These are phyloP conservation scores for Candida silvatica DNA, from an alignment of 805 yeast species.

Conservation along the genomic window DNA sequence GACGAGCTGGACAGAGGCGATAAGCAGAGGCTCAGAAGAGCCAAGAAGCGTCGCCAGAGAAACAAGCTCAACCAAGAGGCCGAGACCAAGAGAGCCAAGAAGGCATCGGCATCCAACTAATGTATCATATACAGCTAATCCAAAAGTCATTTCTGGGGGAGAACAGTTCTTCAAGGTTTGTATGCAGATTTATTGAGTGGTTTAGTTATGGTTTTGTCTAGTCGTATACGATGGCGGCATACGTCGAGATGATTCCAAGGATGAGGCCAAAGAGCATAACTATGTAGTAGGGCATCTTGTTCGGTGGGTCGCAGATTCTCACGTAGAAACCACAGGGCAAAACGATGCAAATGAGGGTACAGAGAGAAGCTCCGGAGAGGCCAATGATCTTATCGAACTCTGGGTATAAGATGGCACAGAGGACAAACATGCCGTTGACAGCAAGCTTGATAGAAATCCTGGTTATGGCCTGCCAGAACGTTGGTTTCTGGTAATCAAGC, in stretches of 20 bases:
- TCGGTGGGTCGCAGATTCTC: constrained; percentile 42
- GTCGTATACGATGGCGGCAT: constrained; percentile 38
- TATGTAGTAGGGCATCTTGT: constrained; percentile 31
- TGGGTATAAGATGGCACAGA: constrained; percentile 65
- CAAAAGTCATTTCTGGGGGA: no score
- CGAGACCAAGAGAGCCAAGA: constrained; percentile 7
- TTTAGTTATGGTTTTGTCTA: not conserved
- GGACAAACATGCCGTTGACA: constrained; percentile 57
- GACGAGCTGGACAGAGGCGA: constrained; percentile 80
- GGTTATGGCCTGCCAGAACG: constrained; percentile 6
- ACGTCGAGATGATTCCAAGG: constrained; percentile 53
- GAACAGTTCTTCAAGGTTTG: not conserved
- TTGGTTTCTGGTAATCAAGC: constrained; percentile 8
- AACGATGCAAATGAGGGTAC: constrained; percentile 72
- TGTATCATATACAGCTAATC: no score
- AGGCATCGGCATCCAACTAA: no score
- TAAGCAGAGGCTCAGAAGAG: constrained; percentile 77
- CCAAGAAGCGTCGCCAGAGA: constrained; percentile 66
- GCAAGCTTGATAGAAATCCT: constrained; percentile 29
- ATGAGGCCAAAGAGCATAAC: constrained; percentile 39
- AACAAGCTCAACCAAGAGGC: constrained; percentile 22
- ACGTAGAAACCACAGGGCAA: constrained; percentile 74
- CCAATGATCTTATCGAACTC: constrained; percentile 82
- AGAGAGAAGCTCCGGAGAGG: constrained; percentile 74
- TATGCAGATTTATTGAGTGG: not conserved